Evolutionary conservation across 2,329 filamentous ascomycete species (phyloP).

Genomic region (Phialophora tarda): DNA sequence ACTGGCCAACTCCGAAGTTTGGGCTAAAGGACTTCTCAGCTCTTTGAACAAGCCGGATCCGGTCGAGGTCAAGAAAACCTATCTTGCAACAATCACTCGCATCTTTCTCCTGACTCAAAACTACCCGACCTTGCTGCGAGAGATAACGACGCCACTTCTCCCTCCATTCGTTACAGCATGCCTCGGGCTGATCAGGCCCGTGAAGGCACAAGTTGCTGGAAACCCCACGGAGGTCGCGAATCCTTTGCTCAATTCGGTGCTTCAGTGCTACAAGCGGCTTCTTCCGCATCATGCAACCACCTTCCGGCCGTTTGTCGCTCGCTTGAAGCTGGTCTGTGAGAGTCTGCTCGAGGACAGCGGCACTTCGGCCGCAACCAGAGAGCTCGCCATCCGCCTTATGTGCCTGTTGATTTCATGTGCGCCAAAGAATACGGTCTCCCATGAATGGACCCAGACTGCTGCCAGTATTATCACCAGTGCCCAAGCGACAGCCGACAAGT

Average conservation of each 20-base stretch:
- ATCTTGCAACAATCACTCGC: slow-evolving; percentile 76
- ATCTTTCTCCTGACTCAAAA: slow-evolving; percentile 84
- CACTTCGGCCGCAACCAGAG: slow-evolving; percentile 60
- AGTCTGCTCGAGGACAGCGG: slow-evolving; percentile 64
- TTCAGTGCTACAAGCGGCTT: slow-evolving; percentile 73
- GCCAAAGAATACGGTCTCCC: slow-evolving; percentile 74
- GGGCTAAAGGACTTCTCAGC: slow-evolving; percentile 76
- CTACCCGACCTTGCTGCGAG: slow-evolving; percentile 80
- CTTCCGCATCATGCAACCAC: slow-evolving; percentile 82
- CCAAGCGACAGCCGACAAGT: slow-evolving; percentile 74
- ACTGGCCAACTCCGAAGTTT: slow-evolving; percentile 72
- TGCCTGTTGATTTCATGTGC: slow-evolving; percentile 79
- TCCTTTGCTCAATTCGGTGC: slow-evolving; percentile 68
- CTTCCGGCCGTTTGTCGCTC: slow-evolving; percentile 74
- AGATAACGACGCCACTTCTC: slow-evolving; percentile 84
- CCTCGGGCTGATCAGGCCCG: slow-evolving; percentile 63
- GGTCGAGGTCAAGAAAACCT: slow-evolving; percentile 73
- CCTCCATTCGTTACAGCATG: slow-evolving; percentile 75
- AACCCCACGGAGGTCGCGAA: slow-evolving; percentile 39
- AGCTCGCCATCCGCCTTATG: slow-evolving; percentile 67
- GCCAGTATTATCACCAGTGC: slow-evolving; percentile 66
- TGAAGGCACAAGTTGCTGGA: slow-evolving; percentile 22
- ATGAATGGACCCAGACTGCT: slow-evolving; percentile 77
- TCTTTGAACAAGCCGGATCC: slow-evolving; percentile 82
- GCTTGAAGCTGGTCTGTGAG: slow-evolving; percentile 67